A percentile compares a stretch with the other conserved stretches of the same genome.
phyloP scores from a whole-genome alignment of 2,329 filamentous ascomycete species.

The Neoarthrinium moseri region DNA sequence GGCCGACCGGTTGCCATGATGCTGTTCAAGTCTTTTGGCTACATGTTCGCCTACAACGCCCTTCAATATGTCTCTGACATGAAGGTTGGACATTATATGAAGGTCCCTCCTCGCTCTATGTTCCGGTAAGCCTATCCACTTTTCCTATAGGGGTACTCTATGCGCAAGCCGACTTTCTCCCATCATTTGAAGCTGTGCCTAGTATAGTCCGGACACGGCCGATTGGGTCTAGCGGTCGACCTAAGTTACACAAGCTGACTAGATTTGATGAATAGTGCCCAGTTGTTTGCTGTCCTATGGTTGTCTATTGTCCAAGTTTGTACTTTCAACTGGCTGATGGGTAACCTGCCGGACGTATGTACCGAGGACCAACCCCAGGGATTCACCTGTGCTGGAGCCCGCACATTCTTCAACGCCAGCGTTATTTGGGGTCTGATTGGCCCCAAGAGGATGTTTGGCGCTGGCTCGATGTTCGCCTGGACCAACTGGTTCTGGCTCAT shows the following conservation, averaged over 20 bases:
- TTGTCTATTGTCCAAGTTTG: constrained; percentile 35
- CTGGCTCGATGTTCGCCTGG: constrained; percentile 43
- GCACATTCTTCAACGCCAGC: constrained; percentile 56
- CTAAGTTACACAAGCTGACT: too few relatives aligned
- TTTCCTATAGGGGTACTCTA: too few relatives aligned
- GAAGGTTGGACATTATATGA: constrained; percentile 54
- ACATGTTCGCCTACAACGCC: constrained; percentile 8
- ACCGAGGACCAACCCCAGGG: constrained; percentile 43
- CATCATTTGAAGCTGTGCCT: too few relatives aligned
- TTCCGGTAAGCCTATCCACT: too few relatives aligned
- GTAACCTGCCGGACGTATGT: constrained; percentile 53
- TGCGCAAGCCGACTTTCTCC: too few relatives aligned
- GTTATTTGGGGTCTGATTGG: constrained; percentile 63
- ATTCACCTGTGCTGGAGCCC: constrained; percentile 55
- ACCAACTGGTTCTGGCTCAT: constrained; percentile 57
- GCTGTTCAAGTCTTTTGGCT: constrained; percentile 68
- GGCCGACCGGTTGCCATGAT: constrained; percentile 72
- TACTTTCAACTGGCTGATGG: constrained; percentile 38
- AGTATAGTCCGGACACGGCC: too few relatives aligned
- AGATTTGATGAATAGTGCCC: too few relatives aligned
- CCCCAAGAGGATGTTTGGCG: constrained; percentile 48
- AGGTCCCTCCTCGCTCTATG: constrained; percentile 35
- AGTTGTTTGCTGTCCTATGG: constrained; percentile 38
- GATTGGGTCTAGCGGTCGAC: too few relatives aligned
- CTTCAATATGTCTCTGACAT: constrained; percentile 31